Evolutionary conservation across 345 rosid species (phyloP).

Genomic region (Eucalyptus polybractea): DNA sequence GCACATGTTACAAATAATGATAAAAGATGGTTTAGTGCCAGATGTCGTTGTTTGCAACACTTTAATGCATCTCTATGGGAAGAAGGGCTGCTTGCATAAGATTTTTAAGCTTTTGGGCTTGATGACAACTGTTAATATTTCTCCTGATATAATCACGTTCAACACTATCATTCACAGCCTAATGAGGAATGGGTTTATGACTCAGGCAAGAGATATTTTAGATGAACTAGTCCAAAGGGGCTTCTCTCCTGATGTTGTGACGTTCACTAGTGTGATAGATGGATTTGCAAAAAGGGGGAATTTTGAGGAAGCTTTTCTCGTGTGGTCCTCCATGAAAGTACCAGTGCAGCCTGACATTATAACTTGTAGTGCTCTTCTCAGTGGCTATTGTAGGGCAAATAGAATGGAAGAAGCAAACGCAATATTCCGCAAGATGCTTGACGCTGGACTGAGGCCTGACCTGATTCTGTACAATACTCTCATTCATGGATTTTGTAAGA

Average conservation of each 20-base stretch:
- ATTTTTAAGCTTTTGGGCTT: constrained; percentile 24
- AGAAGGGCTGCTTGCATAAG: constrained; percentile 26
- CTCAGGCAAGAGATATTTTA: constrained; percentile 27
- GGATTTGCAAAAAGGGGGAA: constrained; percentile 23
- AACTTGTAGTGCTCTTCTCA: constrained; percentile 37
- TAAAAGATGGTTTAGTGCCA: constrained; percentile 9
- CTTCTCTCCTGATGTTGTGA: constrained; percentile 19
- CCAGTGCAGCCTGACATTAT: constrained; percentile 32
- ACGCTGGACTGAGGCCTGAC: constrained; percentile 28
- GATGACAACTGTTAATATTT: constrained; percentile 23
- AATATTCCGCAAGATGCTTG: constrained; percentile 29
- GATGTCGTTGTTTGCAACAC: constrained; percentile 34
- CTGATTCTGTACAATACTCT: constrained; percentile 34
- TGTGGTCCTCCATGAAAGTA: constrained; percentile 34
- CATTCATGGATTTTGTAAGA: constrained; percentile 29
- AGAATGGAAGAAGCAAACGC: constrained; percentile 27
- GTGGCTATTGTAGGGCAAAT: constrained; percentile 27
- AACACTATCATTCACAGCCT: constrained; percentile 36
- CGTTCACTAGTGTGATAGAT: constrained; percentile 37
- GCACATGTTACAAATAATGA: constrained; percentile 10
- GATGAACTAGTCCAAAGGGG: constrained; percentile 32
- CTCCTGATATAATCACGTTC: constrained; percentile 38
- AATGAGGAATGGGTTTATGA: constrained; percentile 20
- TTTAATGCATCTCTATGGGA: constrained; percentile 31
- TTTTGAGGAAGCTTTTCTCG: constrained; percentile 37